These are phyloP conservation scores for Yamadazyma aaseri DNA, from an alignment of 1,139 yeast genomes.

Conservation along the genomic window DNA sequence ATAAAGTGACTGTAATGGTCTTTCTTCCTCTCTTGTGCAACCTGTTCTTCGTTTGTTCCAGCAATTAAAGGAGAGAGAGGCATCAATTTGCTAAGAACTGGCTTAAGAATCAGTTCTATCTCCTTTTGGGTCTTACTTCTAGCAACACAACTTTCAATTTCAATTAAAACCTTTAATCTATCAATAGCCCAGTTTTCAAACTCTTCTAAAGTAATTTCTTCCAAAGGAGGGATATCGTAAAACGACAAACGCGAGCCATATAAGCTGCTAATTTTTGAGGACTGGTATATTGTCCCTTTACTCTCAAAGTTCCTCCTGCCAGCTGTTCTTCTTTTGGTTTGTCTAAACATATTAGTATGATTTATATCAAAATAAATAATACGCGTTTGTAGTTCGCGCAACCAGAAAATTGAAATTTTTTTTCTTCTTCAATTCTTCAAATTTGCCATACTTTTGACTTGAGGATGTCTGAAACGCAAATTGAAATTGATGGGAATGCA, in stretches of 20 bases:
- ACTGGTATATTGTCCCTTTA: slow-evolving; percentile 30
- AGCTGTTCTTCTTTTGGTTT: slow-evolving; percentile 70
- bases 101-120: slow-evolving; percentile 61
- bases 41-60: slow-evolving; percentile 31
- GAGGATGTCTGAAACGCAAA: slow-evolving; percentile 34
- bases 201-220: slow-evolving; percentile 86
- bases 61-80: slow-evolving; percentile 49
- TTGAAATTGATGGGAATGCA: slow-evolving; percentile 40
- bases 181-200: slow-evolving; percentile 97
- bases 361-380: not conserved
- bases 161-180: slow-evolving; percentile 76
- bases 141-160: slow-evolving; percentile 73
- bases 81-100: slow-evolving; percentile 59
- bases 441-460: slow-evolving; percentile 11
- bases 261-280: slow-evolving; percentile 19
- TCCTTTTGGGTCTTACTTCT: slow-evolving; percentile 67
- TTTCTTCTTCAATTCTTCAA: not conserved
- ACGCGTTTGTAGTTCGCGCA: slow-evolving; percentile 1
- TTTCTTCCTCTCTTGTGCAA: slow-evolving; percentile 64
- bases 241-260: slow-evolving; percentile 50
- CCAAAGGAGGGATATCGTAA: slow-evolving; percentile 72
- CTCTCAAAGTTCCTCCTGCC: slow-evolving; percentile 70
- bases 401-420: not conserved
- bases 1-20: slow-evolving; percentile 93
- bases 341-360: slow-evolving; percentile 59